Evolutionary conservation across 1,139 yeast species (phyloP), one percentile per base, ranked within the genome.

Genomic region (Pichiaceae sp.): DNA sequence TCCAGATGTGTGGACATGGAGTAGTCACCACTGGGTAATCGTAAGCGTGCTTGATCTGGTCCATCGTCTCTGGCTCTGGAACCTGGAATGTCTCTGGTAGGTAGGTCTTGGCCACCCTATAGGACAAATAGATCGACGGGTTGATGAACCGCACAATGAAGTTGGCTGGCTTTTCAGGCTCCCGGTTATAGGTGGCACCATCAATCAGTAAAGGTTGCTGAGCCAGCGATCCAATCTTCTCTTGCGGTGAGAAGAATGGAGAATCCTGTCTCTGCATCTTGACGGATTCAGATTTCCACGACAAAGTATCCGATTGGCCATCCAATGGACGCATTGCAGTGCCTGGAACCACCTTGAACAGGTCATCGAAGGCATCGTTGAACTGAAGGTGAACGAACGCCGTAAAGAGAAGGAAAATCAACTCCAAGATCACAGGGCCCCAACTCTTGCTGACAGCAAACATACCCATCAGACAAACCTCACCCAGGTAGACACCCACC

Each of bases 321-420:
- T 82, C 87, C 48, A 78, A 63, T 11, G 82, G 74, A 48, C 62
- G 66, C 91, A 81, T 80, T 31, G 75, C 68, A 51, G 81, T 87
- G 20, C 76, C 59, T 29, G 91, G 87, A 32, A 79, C 67, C 19
- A 69, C 70, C 1, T 55, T 52, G 43, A 79, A 53, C 53, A 87
- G 64, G n/a, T 71, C 70, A 39, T 68, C 75, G 55, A 85, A 85
- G 0, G 95, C 83, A 18, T 53, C 45, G 38, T 66, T 70, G 51
- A 89, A 58, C 42, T 73, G 67, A 26, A 74, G 36, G 50, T 78
- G 85, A 35, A 70, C 61, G 35, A 63, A 60, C 17, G 68, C 76
- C 9, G 86, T 76, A 32, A 62, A 66, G 17, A 56, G 68, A 24
- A 78, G 48, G 34, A 67, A 60, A 15, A 77, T 66, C 34, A 64